phyloP scores from a whole-genome alignment of 495 filamentous ascomycete species.

The Aspergillus baeticus region DNA sequence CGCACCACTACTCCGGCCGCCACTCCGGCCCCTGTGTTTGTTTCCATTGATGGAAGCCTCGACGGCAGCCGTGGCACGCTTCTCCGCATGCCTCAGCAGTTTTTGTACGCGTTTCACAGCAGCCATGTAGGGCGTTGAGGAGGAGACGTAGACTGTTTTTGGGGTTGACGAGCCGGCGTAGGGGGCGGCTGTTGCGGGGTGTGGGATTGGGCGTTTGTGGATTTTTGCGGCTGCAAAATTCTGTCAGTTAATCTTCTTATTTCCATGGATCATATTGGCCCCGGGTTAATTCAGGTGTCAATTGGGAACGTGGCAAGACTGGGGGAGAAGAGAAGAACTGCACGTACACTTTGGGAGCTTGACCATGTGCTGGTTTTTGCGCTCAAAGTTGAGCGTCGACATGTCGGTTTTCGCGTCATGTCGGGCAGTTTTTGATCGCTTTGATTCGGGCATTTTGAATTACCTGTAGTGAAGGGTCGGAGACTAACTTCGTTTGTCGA shows the following conservation, averaged over 20 bases:
- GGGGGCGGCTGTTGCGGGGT: slow-evolving; percentile 61
- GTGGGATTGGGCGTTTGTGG: slow-evolving; percentile 70
- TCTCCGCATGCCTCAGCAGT: slow-evolving; percentile 62
- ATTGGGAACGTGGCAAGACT: not conserved
- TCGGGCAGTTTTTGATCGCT: not conserved
- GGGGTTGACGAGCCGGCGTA: slow-evolving; percentile 46
- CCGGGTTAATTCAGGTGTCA: no score
- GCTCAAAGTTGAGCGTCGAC: slow-evolving; percentile 34
- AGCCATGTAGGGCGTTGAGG: slow-evolving; percentile 74
- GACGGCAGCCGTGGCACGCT: slow-evolving; percentile 50
- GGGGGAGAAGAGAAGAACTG: not conserved
- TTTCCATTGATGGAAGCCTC: slow-evolving; percentile 33
- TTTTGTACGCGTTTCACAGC: slow-evolving; percentile 77
- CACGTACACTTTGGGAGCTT: slow-evolving; percentile 39
- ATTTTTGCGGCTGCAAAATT: slow-evolving; percentile 39
- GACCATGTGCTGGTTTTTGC: slow-evolving; percentile 38
- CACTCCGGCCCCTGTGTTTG: slow-evolving; percentile 35
- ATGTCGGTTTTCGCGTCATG: slow-evolving; percentile 6
- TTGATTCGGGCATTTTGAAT: not conserved
- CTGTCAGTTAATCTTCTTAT: slow-evolving; percentile 13
- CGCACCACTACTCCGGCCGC: slow-evolving; percentile 39
- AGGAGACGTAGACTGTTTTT: slow-evolving; percentile 78
- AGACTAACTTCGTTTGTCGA: not conserved
- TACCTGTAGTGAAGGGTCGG: no score
- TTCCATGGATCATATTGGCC: no score